Percentiles rank a stretch among this genome's conserved stretches.
These are phyloP conservation scores for Capronia coronata DNA, from an alignment of 2,329 filamentous ascomycete genomes.

Conservation along the genomic window DNA sequence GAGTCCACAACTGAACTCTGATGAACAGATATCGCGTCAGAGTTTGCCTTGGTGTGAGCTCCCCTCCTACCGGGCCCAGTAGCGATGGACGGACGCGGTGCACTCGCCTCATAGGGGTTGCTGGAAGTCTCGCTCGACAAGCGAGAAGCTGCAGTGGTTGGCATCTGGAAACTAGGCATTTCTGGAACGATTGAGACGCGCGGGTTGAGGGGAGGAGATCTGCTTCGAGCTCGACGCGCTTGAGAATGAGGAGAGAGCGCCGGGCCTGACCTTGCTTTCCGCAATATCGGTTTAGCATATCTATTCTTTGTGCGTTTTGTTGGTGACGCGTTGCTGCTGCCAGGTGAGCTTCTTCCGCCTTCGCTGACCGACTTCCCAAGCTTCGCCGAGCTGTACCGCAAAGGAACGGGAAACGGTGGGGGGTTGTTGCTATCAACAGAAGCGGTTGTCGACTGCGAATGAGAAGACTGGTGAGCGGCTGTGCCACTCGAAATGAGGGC, in stretches of 20 bases:
- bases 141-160: conserved; percentile 13
- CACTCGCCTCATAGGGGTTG: conserved; percentile 24
- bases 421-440: conserved; percentile 40
- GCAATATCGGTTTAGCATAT: conserved; percentile 51
- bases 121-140: conserved; percentile 10
- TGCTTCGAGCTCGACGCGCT: conserved; percentile 37
- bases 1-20: conserved; percentile 83
- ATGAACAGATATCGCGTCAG: conserved; percentile 55
- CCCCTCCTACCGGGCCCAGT: conserved; percentile 44
- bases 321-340: conserved; percentile 51
- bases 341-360: conserved; percentile 69
- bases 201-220: conserved; percentile 37
- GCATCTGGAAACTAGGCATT: conserved; percentile 32
- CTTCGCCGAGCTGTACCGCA: conserved; percentile 76
- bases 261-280: conserved; percentile 74
- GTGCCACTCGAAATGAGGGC: conserved; percentile 76
- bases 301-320: conserved; percentile 42
- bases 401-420: conserved; percentile 89
- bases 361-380: conserved; percentile 64
- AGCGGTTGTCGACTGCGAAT: conserved; percentile 48
- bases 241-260: conserved; percentile 35
- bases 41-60: conserved; percentile 40
- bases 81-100: conserved; percentile 27
- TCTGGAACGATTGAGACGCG: conserved; percentile 29
- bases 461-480: conserved; percentile 58